These are phyloP conservation scores for Begonia masoniana DNA, from an alignment of 306 rosid genomes.

Conservation along the genomic window DNA sequence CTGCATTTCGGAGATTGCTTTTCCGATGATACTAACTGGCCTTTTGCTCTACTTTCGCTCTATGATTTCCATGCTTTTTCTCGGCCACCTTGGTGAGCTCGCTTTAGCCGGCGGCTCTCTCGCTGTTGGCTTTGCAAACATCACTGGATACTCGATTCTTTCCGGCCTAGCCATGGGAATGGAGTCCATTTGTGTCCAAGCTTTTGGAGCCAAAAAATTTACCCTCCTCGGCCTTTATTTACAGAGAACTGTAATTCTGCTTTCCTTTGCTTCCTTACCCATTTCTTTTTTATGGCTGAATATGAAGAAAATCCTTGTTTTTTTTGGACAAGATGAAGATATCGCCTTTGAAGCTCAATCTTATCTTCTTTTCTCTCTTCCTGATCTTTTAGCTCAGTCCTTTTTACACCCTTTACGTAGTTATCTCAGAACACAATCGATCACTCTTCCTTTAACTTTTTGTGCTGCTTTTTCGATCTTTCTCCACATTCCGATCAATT, in stretches of 20 bases:
- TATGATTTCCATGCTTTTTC: not conserved
- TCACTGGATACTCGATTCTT: not conserved
- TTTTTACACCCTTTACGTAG: not conserved
- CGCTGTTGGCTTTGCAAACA: not conserved
- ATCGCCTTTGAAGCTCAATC: not conserved
- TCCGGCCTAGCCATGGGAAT: not conserved
- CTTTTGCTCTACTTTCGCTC: not conserved
- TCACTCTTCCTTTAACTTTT: not conserved
- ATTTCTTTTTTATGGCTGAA: constrained; percentile 1
- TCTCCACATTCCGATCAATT: constrained; percentile 1
- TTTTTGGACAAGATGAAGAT: constrained; percentile 1
- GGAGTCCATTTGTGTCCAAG: not conserved
- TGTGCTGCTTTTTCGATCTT: not conserved
- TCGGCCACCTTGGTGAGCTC: not conserved
- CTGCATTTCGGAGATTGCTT: constrained; percentile 16
- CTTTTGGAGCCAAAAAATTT: not conserved
- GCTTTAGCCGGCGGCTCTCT: not conserved
- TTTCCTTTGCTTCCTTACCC: not conserved
- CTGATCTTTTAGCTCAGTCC: not conserved
- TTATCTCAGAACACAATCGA: not conserved
- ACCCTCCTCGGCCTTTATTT: not conserved
- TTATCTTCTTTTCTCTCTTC: not conserved
- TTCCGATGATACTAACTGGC: not conserved
- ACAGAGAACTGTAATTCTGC: not conserved
- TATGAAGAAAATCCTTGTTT: constrained; percentile 1